A percentile compares a stretch with the other conserved stretches of the same genome.
Conservation (phyloP, 345 rosid genomes). For the Eucalyptus victrix region DNA sequence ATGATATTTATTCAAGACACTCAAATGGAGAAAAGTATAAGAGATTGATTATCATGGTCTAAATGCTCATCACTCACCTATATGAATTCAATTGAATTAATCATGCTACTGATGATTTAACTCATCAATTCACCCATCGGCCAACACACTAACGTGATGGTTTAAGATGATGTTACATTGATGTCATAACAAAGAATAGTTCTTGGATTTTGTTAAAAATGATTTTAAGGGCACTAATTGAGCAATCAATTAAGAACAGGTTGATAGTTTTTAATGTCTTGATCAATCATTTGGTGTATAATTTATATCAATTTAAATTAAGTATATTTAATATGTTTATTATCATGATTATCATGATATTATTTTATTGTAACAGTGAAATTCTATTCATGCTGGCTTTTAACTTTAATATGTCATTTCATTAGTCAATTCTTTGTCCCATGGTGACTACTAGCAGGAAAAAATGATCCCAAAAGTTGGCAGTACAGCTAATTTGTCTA, state of each 20-base stretch:
- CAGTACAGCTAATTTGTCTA: not conserved
- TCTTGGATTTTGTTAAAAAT: not conserved
- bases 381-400: not conserved
- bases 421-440: not conserved
- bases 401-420: not conserved
- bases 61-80: not conserved
- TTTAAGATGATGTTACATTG: not conserved
- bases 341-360: not conserved
- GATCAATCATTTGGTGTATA: not conserved
- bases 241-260: not conserved
- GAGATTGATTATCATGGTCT: not conserved
- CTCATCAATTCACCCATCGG: not conserved
- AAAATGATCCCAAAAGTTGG: not conserved
- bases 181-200: not conserved
- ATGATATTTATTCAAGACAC: not conserved
- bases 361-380: not conserved
- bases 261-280: not conserved
- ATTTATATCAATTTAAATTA: not conserved
- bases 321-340: not conserved
- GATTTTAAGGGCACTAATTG: not conserved
- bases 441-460: not conserved
- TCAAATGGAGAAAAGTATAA: not conserved
- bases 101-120: not conserved
- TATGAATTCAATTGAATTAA: not conserved
- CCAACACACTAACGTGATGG: not conserved